Evolutionary conservation across 495 filamentous ascomycete genomes (phyloP).

Genomic region (Podospora anserina): DNA sequence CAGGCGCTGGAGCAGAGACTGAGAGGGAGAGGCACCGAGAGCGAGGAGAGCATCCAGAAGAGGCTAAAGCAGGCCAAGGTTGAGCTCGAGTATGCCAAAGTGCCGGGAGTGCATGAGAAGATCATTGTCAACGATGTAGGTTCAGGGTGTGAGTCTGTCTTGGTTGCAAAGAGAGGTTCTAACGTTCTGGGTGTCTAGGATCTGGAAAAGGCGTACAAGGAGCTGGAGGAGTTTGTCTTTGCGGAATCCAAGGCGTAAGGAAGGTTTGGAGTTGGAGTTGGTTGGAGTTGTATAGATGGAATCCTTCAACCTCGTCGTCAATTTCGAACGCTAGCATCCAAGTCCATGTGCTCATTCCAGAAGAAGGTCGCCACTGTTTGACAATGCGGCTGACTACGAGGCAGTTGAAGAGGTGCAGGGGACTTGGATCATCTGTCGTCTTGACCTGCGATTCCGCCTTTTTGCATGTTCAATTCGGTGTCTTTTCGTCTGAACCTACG

Average conservation of each 20-base stretch:
- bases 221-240: slow-evolving; percentile 66
- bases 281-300: neutral
- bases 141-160: neutral
- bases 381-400: no score
- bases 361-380: no score
- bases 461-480: no score
- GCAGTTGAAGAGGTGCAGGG: no score
- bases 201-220: slow-evolving; percentile 74
- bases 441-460: no score
- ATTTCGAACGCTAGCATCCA: no score
- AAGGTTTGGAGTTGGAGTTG: neutral
- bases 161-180: neutral
- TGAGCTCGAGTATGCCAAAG: slow-evolving; percentile 77
- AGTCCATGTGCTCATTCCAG: no score
- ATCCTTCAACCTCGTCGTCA: neutral
- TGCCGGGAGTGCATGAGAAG: slow-evolving; percentile 73
- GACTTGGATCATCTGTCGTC: no score
- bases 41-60: slow-evolving; percentile 70
- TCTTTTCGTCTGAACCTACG: no score
- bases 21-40: slow-evolving; percentile 79
- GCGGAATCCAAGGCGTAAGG: neutral
- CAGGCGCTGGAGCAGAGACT: slow-evolving; percentile 73
- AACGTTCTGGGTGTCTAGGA: slow-evolving; percentile 39
- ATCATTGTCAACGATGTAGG: slow-evolving; percentile 76
- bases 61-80: slow-evolving; percentile 72